phyloP scores from a whole-genome alignment of 1,284 basidiomycete species.

The Fistulinella cinereoalba region DNA sequence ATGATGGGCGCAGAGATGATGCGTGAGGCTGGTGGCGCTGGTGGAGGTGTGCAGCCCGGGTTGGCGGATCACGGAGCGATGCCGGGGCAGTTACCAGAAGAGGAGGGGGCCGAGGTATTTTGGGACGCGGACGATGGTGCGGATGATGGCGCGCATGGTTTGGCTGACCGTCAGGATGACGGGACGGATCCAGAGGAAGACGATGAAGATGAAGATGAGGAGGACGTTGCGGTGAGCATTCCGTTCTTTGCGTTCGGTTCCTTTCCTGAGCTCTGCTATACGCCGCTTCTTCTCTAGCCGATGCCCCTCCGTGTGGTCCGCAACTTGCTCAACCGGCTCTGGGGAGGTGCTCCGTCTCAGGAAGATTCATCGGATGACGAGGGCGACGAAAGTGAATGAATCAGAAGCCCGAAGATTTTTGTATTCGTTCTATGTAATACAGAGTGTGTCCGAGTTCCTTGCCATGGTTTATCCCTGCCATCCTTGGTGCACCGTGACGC shows the following conservation, averaged over 20 bases:
- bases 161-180: conserved; percentile 41
- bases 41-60: conserved; percentile 39
- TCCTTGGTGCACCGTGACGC: no score
- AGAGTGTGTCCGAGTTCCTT: no score
- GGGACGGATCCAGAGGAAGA: conserved; percentile 26
- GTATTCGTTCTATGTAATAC: no score
- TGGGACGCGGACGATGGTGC: conserved; percentile 24
- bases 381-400: not conserved
- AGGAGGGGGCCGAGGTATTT: conserved; percentile 20
- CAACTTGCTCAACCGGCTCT: conserved; percentile 60
- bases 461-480: no score
- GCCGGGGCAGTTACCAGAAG: conserved; percentile 32
- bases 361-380: conserved; percentile 38
- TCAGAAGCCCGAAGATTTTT: no score
- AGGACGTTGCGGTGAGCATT: conserved; percentile 47
- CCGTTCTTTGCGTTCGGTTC: not conserved
- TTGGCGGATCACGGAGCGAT: conserved; percentile 39
- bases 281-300: conserved; percentile 39
- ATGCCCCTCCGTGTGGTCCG: conserved; percentile 59
- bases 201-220: conserved; percentile 35
- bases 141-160: conserved; percentile 6
- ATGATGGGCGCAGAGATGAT: conserved; percentile 47
- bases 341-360: conserved; percentile 44
- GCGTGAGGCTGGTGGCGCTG: conserved; percentile 19
- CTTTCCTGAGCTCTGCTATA: conserved; percentile 3